These are phyloP conservation scores for Phytophthora quininea DNA, from an alignment of 352 stramenopile genomes.

Conservation along the genomic window DNA sequence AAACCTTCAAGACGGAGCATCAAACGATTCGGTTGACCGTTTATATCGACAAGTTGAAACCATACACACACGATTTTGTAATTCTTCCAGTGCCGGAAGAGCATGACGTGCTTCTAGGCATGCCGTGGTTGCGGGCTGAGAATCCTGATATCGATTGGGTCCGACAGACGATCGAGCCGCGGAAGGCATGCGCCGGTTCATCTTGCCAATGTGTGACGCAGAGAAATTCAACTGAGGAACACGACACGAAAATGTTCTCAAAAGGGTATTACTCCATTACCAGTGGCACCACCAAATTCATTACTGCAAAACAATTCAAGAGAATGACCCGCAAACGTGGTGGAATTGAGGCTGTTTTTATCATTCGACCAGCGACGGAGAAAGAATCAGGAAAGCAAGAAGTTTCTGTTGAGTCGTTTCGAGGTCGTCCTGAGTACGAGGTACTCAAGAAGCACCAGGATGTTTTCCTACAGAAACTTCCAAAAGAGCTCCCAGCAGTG, in stretches of 20 bases:
- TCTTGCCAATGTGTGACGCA: not conserved
- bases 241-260: not conserved
- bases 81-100: constrained; percentile 12
- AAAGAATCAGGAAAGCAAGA: constrained; percentile 11
- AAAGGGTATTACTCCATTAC: constrained; percentile 5
- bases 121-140: constrained; percentile 9
- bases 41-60: constrained; percentile 11
- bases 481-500: not conserved
- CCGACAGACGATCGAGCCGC: not conserved
- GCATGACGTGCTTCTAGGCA: constrained; percentile 15
- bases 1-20: constrained; percentile 8
- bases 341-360: constrained; percentile 8
- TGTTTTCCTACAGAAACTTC: constrained; percentile 14
- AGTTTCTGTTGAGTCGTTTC: too few relatives aligned
- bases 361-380: constrained; percentile 10
- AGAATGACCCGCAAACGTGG: constrained; percentile 8
- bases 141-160: constrained; percentile 26
- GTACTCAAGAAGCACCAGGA: too few relatives aligned
- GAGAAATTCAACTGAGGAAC: not conserved
- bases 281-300: constrained; percentile 11
- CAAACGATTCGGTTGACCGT: constrained; percentile 9
- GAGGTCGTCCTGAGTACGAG: too few relatives aligned
- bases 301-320: constrained; percentile 11
- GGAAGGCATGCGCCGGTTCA: too few relatives aligned
- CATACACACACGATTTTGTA: constrained; percentile 19